Conservation (phyloP, 2,329 filamentous ascomycete genomes). For the Dothidotthia symphoricarpi region DNA sequence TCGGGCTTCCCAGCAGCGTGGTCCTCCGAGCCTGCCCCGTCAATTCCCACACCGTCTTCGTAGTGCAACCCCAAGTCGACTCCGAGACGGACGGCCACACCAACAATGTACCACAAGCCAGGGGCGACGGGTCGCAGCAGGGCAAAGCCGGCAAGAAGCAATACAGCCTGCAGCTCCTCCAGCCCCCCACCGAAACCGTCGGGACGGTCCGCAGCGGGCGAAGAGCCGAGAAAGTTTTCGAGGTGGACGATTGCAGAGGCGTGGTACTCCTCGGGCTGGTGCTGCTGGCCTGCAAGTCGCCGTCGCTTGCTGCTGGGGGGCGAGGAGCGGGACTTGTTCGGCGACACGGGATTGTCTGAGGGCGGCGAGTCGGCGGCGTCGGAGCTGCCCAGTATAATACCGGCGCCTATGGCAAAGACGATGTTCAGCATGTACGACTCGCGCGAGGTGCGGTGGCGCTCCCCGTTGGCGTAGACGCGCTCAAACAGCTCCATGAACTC, state of each 20-base stretch:
- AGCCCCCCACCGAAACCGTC: conserved; percentile 78
- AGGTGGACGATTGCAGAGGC: conserved; percentile 90
- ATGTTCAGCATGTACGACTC: conserved; percentile 96
- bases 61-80: conserved; percentile 91
- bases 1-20: conserved; percentile 21
- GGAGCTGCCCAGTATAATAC: conserved; percentile 72
- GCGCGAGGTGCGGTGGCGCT: conserved; percentile 66
- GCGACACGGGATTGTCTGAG: conserved; percentile 28
- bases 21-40: conserved; percentile 44
- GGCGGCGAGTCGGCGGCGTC: conserved; percentile 36
- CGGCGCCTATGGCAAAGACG: conserved; percentile 92
- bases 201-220: conserved; percentile 54
- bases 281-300: conserved; percentile 54
- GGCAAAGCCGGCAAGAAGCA: conserved; percentile 87
- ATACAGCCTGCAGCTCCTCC: conserved; percentile 89
- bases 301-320: conserved; percentile 40
- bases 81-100: conserved; percentile 84
- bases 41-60: conserved; percentile 75
- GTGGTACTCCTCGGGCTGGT: conserved; percentile 92
- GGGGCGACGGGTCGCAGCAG: conserved; percentile 87
- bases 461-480: conserved; percentile 69
- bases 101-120: conserved; percentile 95
- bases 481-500: conserved; percentile 91
- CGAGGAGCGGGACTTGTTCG: conserved; percentile 29
- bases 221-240: conserved; percentile 75